These are phyloP conservation scores for Peribolospora kevripleyi DNA, from an alignment of 768 basidiomycete genomes.

Conservation along the genomic window DNA sequence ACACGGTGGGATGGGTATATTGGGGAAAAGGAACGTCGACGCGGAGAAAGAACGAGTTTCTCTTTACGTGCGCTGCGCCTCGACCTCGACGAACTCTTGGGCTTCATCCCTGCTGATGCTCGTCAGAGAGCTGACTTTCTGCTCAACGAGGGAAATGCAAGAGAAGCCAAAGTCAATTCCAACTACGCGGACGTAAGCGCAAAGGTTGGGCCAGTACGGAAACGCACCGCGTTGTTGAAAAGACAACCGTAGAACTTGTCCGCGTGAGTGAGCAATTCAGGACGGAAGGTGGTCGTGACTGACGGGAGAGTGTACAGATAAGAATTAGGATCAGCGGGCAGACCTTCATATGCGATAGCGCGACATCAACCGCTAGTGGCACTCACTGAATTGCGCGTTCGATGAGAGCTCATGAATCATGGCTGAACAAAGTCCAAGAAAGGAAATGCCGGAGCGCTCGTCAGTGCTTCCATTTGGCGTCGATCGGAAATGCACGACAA, in stretches of 20 bases:
- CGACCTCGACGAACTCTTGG: constrained; percentile 63
- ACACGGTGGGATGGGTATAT: too few species aligned
- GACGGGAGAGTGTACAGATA: too few species aligned
- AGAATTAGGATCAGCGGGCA: too few species aligned
- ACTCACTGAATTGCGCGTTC: constrained; percentile 54
- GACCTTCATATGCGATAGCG: too few species aligned
- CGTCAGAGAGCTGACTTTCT: constrained; percentile 75
- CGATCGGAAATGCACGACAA: not conserved
- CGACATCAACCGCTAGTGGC: too few species aligned
- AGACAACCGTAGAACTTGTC: constrained; percentile 95
- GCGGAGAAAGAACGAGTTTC: not conserved
- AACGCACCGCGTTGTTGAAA: constrained; percentile 39
- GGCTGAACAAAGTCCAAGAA: constrained; percentile 21
- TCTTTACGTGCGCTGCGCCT: constrained; percentile 10
- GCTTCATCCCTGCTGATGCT: constrained; percentile 74
- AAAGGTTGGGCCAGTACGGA: too few species aligned
- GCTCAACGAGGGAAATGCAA: constrained; percentile 13
- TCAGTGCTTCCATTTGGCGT: not conserved
- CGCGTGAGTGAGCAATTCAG: constrained; percentile 84
- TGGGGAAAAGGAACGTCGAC: too few species aligned
- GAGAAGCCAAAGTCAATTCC: too few species aligned
- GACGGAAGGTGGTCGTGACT: constrained; percentile 85
- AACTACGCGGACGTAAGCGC: too few species aligned
- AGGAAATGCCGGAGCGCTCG: not conserved
- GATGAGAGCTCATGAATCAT: constrained; percentile 83